phyloP scores from a whole-genome alignment of 1,284 basidiomycete species.

The Ceratobasidium sp. region DNA sequence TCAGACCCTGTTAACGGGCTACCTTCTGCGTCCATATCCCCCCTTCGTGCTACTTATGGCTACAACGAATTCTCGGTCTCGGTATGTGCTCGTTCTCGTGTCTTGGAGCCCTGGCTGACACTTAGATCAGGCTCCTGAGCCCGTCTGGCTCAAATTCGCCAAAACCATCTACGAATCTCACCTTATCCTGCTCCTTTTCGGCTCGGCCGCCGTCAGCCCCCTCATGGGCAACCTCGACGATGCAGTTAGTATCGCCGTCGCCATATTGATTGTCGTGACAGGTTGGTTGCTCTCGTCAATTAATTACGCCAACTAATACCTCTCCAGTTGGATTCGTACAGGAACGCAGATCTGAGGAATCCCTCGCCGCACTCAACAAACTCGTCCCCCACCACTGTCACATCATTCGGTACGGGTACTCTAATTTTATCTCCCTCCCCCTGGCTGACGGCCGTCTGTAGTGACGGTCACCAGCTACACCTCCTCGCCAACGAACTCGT shows the following conservation, averaged over 20 bases:
- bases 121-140: constrained; percentile 69
- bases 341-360: constrained; percentile 94
- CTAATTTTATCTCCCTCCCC: not conserved
- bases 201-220: constrained; percentile 86
- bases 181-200: constrained; percentile 88
- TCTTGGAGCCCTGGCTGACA: not conserved
- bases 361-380: constrained; percentile 93
- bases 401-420: constrained; percentile 71
- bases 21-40: constrained; percentile 67
- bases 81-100: not conserved
- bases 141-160: constrained; percentile 84
- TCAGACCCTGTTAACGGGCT: constrained; percentile 74
- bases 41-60: constrained; percentile 76
- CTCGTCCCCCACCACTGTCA: constrained; percentile 97
- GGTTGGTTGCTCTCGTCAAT: constrained; percentile 62
- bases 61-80: constrained; percentile 95
- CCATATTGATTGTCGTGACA: constrained; percentile 91
- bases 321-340: constrained; percentile 90
- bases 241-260: constrained; percentile 92
- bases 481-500: constrained; percentile 94
- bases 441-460: constrained; percentile 50
- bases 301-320: not conserved
- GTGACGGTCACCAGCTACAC: constrained; percentile 77
- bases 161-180: constrained; percentile 95
- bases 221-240: constrained; percentile 95